Base-by-base conservation (phyloP, 1,284 basidiomycete species). In the Pseudomicrostroma phylloplanum region DNA sequence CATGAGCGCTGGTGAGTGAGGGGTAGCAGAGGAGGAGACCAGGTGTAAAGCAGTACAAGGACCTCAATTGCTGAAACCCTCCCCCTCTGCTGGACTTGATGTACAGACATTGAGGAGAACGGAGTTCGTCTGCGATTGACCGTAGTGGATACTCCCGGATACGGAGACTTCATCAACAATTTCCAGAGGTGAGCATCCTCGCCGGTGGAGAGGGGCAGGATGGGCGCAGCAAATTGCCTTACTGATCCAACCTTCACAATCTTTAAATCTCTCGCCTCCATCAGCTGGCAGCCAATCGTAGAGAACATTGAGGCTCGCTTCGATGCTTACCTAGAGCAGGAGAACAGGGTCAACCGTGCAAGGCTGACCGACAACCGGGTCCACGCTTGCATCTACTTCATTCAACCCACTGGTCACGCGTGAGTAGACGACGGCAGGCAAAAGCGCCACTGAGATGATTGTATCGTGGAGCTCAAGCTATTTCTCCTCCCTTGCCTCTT, bases 161-260 rank as follows among this genome's bases (percentile, higher is more conserved):
- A 77, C 58, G 76, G 75, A 49, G 76, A 78, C 67, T 78, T 67
- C 61, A 69, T 78, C 60, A 78, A 78, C 73, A 78, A 78, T 60
- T 73, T 76, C 49, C 69, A 74, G 26, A 74, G 72, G 62, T 72
- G 55, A n/a, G 70, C 56, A 13, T 25, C 30, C 19, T 48, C 2
- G 11, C 11, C 17, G 17, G 30, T 30, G 21, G 56, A 11, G 11
- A 19, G 42, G 55, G 36, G 23, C 54, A 55, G n/a, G n/a, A n/a
- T 21, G 11, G 21, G 46, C 46, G 46, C 46, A 23, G 21, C 17
- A 23, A 36, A 25, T 4, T 25, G 25, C 6, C n/a, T 4, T 3
- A 6, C 13, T 23, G 21, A 13, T 51, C 54, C 23, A 1, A 42
- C 23, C 58, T 57, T 15, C 23, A 6, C 53, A 49, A 13, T 19